Percentiles rank a stretch among this genome's conserved stretches.
phyloP scores from a whole-genome alignment of 352 stramenopile genomes.

The Pythium rishiriense region DNA sequence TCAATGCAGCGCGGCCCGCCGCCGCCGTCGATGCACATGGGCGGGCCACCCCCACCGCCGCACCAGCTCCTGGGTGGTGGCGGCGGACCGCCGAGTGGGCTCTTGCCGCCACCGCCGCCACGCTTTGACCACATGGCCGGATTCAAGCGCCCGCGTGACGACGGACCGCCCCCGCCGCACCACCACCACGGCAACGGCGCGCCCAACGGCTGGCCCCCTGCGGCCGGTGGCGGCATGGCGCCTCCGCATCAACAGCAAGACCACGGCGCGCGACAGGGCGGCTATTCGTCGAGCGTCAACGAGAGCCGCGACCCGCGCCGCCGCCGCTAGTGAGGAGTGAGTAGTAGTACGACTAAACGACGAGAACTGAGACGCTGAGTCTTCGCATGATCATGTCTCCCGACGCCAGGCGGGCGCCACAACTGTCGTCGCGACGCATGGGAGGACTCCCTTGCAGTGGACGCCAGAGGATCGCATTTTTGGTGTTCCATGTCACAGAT shows the following conservation, averaged over 20 bases:
- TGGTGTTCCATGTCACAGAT: neutral
- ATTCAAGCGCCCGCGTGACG: slow-evolving; percentile 27
- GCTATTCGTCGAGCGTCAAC: slow-evolving; percentile 28
- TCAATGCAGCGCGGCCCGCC: slow-evolving; percentile 17
- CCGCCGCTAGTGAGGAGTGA: slow-evolving; percentile 16
- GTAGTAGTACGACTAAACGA: too few relatives aligned
- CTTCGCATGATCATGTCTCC: too few relatives aligned
- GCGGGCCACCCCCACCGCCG: slow-evolving; percentile 42
- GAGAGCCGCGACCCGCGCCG: slow-evolving; percentile 33
- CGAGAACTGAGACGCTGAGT: neutral
- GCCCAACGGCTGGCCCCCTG: slow-evolving; percentile 18
- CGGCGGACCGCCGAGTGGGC: slow-evolving; percentile 31
- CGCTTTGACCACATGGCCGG: slow-evolving; percentile 26
- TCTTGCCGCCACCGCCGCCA: slow-evolving; percentile 23
- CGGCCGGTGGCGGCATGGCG: slow-evolving; percentile 5
- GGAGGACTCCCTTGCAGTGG: neutral
- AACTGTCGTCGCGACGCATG: too few relatives aligned
- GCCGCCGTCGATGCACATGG: slow-evolving; percentile 20
- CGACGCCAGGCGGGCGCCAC: too few relatives aligned
- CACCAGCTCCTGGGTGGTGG: slow-evolving; percentile 27
- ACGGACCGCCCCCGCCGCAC: slow-evolving; percentile 6
- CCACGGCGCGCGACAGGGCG: slow-evolving; percentile 1
- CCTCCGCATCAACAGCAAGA: slow-evolving; percentile 7
- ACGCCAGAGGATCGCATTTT: neutral
- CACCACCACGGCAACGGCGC: neutral